Percentiles rank a stretch among this genome's conserved stretches.
These are phyloP conservation scores for Cladosporium sp. DNA, from an alignment of 2,329 filamentous ascomycete genomes.

Conservation along the genomic window DNA sequence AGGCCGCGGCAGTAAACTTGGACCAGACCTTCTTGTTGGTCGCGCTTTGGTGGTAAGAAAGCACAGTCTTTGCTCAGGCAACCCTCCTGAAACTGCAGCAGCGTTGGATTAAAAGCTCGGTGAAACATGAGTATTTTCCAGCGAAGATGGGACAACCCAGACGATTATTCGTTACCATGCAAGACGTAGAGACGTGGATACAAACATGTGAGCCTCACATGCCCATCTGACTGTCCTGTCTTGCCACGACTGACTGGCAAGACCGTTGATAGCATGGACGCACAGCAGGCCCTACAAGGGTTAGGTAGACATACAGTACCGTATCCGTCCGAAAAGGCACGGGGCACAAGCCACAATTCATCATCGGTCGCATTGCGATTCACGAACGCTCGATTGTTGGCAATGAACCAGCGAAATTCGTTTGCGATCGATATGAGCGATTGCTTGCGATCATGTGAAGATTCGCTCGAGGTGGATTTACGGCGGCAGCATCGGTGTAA, in stretches of 20 bases:
- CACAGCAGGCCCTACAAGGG: not conserved
- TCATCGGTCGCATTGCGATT: not conserved
- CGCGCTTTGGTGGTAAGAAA: not conserved
- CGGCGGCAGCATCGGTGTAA: not conserved
- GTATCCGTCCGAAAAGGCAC: not conserved
- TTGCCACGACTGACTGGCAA: not conserved
- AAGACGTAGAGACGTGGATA: not conserved
- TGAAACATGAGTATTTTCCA: not conserved
- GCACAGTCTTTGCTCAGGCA: not conserved
- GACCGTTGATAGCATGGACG: not conserved
- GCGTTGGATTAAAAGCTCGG: not conserved
- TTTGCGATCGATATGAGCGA: not conserved
- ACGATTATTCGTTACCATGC: not conserved
- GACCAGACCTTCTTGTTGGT: not conserved
- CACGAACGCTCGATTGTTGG: not conserved
- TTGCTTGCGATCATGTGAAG: not conserved
- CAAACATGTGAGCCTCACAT: not conserved
- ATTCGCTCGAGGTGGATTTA: not conserved
- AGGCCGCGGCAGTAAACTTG: not conserved
- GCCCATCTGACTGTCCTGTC: not conserved
- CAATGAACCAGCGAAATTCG: not conserved
- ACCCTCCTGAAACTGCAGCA: not conserved
- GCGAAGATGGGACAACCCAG: not conserved
- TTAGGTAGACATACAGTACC: not conserved
- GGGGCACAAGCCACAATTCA: constrained; percentile 5